These are phyloP conservation scores for Sphagnum fallax DNA, from an alignment of 228 moss, liverwort and hornwort genomes.

Conservation along the genomic window DNA sequence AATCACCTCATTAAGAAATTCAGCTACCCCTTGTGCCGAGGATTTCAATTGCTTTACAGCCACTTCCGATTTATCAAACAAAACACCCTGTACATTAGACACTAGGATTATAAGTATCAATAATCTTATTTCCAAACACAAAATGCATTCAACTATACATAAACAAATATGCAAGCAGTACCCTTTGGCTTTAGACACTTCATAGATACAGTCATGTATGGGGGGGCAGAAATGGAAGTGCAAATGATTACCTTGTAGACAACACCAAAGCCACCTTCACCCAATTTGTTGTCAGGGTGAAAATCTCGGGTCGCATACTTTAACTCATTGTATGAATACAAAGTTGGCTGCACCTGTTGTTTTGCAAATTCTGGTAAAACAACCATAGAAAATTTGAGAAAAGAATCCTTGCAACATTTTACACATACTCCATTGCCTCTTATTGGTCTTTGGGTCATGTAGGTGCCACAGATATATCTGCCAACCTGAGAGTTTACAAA, in stretches of 20 bases:
- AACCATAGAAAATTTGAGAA: not conserved
- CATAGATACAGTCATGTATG: not conserved
- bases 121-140: not conserved
- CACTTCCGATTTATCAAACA: constrained; percentile 39
- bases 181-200: not conserved
- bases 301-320: constrained; percentile 21
- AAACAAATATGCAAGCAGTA: not conserved
- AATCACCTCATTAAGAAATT: constrained; percentile 62
- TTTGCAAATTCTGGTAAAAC: constrained; percentile 15
- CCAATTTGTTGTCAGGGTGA: constrained; percentile 20
- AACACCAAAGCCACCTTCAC: constrained; percentile 30
- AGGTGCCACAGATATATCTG: too few species aligned
- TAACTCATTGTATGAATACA: constrained; percentile 19
- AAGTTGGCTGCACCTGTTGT: constrained; percentile 19
- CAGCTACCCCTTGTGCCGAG: constrained; percentile 47
- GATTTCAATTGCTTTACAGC: constrained; percentile 63
- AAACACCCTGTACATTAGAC: constrained; percentile 27
- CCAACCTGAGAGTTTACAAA: too few species aligned
- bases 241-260: constrained; percentile 16
- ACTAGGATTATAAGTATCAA: not conserved
- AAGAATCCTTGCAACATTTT: not conserved
- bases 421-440: too few species aligned
- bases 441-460: too few species aligned
- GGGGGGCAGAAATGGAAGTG: not conserved
- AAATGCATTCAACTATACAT: not conserved